These are phyloP conservation scores for Hamiltosporidium tvaerminnensis DNA, from an alignment of 371 early-diverging fungal genomes.

Conservation along the genomic window DNA sequence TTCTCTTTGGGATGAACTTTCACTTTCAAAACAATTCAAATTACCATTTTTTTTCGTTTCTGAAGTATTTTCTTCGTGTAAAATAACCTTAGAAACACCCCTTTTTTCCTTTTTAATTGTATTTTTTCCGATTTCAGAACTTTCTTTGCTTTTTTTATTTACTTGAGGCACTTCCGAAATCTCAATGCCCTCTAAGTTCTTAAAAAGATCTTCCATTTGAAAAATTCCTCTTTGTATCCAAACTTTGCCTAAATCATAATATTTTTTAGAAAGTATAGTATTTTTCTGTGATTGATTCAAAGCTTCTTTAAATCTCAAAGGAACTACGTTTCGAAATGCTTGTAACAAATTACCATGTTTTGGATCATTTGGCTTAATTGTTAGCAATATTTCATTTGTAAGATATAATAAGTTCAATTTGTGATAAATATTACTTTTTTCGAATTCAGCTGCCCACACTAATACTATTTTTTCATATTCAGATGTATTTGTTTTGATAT, in stretches of 20 bases:
- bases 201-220: constrained; percentile 7
- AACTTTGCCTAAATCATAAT: constrained; percentile 24
- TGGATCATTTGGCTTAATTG: constrained; percentile 11
- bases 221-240: constrained; percentile 32
- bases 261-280: constrained; percentile 19
- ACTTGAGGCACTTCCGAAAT: no score
- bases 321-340: constrained; percentile 12
- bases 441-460: constrained; percentile 13
- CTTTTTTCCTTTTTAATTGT: constrained; percentile 10
- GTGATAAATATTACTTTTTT: constrained; percentile 27
- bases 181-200: no score
- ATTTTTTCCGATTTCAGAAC: not conserved
- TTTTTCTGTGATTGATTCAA: constrained; percentile 7
- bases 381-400: constrained; percentile 35
- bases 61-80: no score
- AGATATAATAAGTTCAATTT: constrained; percentile 30
- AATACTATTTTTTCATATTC: constrained; percentile 30
- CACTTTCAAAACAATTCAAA: no score
- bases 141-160: not conserved
- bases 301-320: constrained; percentile 12
- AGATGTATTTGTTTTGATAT: constrained; percentile 27
- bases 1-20: no score
- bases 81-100: no score
- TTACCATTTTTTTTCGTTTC: no score
- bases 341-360: constrained; percentile 4